Evolutionary conservation across 306 rosid species (phyloP), one percentile per base, ranked within the genome.

Genomic region (Leucaena leucocephala): DNA sequence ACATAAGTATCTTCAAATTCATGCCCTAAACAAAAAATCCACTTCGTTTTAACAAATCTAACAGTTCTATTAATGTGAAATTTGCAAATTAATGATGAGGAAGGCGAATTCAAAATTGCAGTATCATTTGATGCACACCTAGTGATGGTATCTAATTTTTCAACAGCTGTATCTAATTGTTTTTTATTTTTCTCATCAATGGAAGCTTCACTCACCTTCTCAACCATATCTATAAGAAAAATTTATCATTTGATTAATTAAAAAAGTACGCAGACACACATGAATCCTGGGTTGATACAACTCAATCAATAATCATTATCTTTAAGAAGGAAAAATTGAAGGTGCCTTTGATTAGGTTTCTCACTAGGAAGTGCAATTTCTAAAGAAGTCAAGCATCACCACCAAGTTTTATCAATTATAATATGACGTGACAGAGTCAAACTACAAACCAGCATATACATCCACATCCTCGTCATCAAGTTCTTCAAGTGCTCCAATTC

Each of bases 401-500:
- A 48, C 14, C 19, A 43, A 45, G 49, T 33, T 35, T 66, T 72
- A 71, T 35, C 21, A 72, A 68, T 57, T 68, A 44, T 44, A 76
- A 42, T 57, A 45, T 50, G 42, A 55, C 80, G 58, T 49, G 74
- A 82, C 79, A 82, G 72, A 22, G 61, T 73, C 64, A 46, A 67
- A 81, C 80, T 72, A 86, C 96, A 75, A 76, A 95, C 99, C 93
- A 70, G 93, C 85, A 90, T 91, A 95, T 64, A 93, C 98, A 82
- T 95, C 99, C 90, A 91, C 98, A 84, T 93, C 99, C 87, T 93
- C 99, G 35, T 84, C 89, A 82, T 91, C 98, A 76, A 87, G 91
- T 76, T 95, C 97, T 85, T 95, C 99, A 65, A 95, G 98, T 49
- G 99, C 99, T 77, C 99, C 99, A 84, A 95, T 93, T 82, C 99